Conservation (phyloP, 768 basidiomycete genomes). For the Lactifluus rugatus region DNA sequence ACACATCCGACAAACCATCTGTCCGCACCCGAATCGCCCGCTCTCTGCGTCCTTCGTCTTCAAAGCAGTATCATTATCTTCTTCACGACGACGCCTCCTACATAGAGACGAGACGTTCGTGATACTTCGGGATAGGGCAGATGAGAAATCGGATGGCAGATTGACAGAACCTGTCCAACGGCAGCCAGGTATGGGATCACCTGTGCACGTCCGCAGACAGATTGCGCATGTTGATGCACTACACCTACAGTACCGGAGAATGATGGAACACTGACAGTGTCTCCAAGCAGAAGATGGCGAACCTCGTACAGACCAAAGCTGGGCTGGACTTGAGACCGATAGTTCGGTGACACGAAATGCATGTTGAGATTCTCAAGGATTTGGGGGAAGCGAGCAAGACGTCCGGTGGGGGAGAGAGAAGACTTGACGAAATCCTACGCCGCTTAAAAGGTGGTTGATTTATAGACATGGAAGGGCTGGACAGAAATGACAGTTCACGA, state of each 20-base stretch:
- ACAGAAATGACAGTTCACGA: neutral
- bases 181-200: slow-evolving; percentile 26
- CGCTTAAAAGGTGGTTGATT: neutral
- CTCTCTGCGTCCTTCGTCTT: neutral
- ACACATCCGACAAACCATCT: slow-evolving; percentile 35
- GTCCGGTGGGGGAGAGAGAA: neutral
- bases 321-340: slow-evolving; percentile 9
- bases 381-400: neutral
- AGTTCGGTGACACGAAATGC: slow-evolving; percentile 4
- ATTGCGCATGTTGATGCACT: slow-evolving; percentile 33
- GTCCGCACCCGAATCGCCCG: slow-evolving; percentile 31
- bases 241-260: slow-evolving; percentile 26
- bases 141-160: slow-evolving; percentile 26
- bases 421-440: slow-evolving; percentile 8
- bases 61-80: neutral
- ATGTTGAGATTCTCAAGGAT: neutral
- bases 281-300: neutral
- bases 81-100: slow-evolving; percentile 8
- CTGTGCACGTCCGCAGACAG: slow-evolving; percentile 37
- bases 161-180: slow-evolving; percentile 25
- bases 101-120: neutral
- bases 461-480: neutral
- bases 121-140: slow-evolving; percentile 23
- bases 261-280: neutral
- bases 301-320: slow-evolving; percentile 7